Base-by-base conservation (phyloP, 495 filamentous ascomycete species). In the Penicillium parvum region DNA sequence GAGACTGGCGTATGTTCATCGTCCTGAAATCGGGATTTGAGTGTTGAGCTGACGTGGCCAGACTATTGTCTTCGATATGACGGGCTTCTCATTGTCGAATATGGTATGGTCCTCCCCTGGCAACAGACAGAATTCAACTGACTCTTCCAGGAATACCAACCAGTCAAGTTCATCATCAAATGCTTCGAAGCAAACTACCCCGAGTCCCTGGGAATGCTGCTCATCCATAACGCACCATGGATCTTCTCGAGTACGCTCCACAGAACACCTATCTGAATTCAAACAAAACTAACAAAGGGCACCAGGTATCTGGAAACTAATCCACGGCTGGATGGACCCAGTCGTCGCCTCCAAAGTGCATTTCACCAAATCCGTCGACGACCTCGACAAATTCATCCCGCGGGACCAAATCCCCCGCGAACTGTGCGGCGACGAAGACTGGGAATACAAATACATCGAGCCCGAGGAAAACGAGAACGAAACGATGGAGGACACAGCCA, bases 121-220 rank as follows among this genome's bases (percentile, higher is more conserved):
- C 21, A 4, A 10, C 11, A 8, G 2, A 29, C 9, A 11, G 5
- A 9, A 10, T 37, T 15, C 1, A 26, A 11, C 3, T 2, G 17
- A n/a, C 23, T 10, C 15, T n/a, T 16, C 4, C 39, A 88, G 86
- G 91, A 97, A 61, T 96, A 96, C 60, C 79, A 86, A 0, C 90
- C 92, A 0, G 87, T 97, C 12, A 96, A 90, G 57, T 96, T 95
- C 70, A 89, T 97, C 74, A 90, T 96, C 65, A 90, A 91, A 65
- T 92, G 87, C 60, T 96, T 98, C 58, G 90, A 96, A 69, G 90
- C 89, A 28, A 96, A 96, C 65, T 98, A 96, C 60, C 91, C 92
- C 4, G 92, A 96, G 63, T 85, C 73, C 25, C 74, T 98, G 0
- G 91, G 90, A 26, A 72, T 82, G 2, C 83, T 96, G 27, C 75